Percentiles rank a stretch among this genome's conserved stretches.
These are phyloP conservation scores for Metschnikowia proteae DNA, from an alignment of 805 yeast species.

Conservation along the genomic window DNA sequence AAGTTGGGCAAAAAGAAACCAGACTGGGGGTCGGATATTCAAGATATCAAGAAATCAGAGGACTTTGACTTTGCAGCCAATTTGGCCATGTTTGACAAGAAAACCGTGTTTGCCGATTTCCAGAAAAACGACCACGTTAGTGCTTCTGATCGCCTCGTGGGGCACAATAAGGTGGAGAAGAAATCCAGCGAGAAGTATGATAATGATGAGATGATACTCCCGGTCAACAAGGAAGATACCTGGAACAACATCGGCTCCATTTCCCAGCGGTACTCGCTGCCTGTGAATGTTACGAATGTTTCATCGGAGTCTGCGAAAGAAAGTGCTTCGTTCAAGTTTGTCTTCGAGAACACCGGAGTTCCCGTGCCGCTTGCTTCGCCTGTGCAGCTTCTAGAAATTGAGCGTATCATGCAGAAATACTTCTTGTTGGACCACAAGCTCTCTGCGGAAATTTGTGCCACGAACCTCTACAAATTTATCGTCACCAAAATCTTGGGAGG, in stretches of 20 bases:
- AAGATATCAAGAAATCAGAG: constrained; percentile 39
- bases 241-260: constrained; percentile 49
- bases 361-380: constrained; percentile 65
- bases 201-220: constrained; percentile 71
- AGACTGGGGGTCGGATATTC: constrained; percentile 49
- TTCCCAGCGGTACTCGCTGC: constrained; percentile 16
- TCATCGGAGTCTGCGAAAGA: constrained; percentile 1
- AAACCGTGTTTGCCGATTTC: constrained; percentile 73
- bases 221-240: constrained; percentile 38
- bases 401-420: constrained; percentile 49
- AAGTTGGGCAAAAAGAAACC: constrained; percentile 19
- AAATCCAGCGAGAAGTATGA: constrained; percentile 49
- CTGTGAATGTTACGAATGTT: constrained; percentile 6
- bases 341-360: constrained; percentile 14
- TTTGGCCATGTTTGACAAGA: constrained; percentile 77
- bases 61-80: constrained; percentile 88
- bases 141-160: constrained; percentile 63
- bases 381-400: constrained; percentile 73
- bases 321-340: constrained; percentile 8
- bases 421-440: constrained; percentile 47
- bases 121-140: constrained; percentile 58
- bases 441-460: constrained; percentile 63
- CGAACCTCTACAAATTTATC: constrained; percentile 58
- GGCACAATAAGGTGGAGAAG: constrained; percentile 56
- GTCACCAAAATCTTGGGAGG: constrained; percentile 64